Percentiles rank a stretch among this genome's conserved stretches.
Evolutionary conservation across 2,329 filamentous ascomycete genomes (phyloP).

Genomic region (Fusarium tricinctum): DNA sequence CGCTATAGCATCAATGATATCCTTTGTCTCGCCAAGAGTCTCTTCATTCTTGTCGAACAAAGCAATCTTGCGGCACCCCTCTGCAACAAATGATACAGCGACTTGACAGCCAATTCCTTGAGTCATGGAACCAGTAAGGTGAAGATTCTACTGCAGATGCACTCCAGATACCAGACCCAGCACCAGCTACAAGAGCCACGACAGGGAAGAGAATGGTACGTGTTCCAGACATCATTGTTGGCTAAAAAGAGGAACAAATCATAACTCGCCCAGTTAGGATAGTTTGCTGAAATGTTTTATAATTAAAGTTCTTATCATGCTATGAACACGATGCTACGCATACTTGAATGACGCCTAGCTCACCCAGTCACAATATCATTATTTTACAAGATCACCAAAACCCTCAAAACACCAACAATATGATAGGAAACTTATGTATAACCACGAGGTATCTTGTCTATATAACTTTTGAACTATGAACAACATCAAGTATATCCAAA

Average conservation of each 20-base stretch:
- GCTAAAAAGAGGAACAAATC: too few relatives aligned
- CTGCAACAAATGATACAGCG: conserved; percentile 59
- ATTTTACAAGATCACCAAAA: neutral
- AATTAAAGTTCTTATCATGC: neutral
- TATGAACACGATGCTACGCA: conserved; percentile 7
- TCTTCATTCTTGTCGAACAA: conserved; percentile 57
- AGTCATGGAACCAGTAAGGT: neutral
- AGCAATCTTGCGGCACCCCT: conserved; percentile 60
- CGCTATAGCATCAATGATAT: conserved; percentile 4
- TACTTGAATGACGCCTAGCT: conserved; percentile 21
- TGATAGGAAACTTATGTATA: conserved; percentile 12
- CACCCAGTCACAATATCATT: conserved; percentile 15
- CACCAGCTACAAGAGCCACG: conserved; percentile 53
- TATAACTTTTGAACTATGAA: conserved; percentile 33
- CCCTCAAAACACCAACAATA: neutral
- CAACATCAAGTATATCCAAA: neutral
- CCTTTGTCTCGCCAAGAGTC: conserved; percentile 53
- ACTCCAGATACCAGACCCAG: conserved; percentile 48
- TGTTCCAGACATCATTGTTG: conserved; percentile 14
- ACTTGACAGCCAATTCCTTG: conserved; percentile 43
- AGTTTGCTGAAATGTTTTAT: neutral
- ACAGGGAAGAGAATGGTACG: conserved; percentile 47
- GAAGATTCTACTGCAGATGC: neutral
- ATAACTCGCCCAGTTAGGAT: too few relatives aligned
- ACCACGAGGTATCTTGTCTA: conserved; percentile 46